A percentile compares a stretch with the other conserved stretches of the same genome.
Evolutionary conservation across 805 yeast genomes (phyloP).

Genomic region (Dipodascopsis uninucleata): DNA sequence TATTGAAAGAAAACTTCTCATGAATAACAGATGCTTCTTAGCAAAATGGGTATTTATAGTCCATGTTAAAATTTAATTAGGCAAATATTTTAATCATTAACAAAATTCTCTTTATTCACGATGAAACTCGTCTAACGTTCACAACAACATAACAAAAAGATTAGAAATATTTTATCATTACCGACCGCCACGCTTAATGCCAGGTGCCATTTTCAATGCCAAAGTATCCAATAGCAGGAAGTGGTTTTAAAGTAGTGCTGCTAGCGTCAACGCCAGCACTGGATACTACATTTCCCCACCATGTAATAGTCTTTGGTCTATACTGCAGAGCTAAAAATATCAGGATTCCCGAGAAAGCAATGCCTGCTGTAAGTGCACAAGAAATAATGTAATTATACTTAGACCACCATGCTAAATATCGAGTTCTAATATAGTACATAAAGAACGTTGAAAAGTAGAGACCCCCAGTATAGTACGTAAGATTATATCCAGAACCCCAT

Average conservation of each 20-base stretch:
- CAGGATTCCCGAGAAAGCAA: slow-evolving; percentile 57
- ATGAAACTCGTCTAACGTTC: no score
- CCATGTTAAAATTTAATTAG: no score
- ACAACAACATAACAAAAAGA: no score
- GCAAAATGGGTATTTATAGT: no score
- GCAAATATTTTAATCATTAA: no score
- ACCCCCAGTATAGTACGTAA: slow-evolving; percentile 74
- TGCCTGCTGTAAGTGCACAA: slow-evolving; percentile 62
- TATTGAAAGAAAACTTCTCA: no score
- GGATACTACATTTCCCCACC: slow-evolving; percentile 61
- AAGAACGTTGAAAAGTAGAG: slow-evolving; percentile 58
- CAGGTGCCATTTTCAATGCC: not conserved
- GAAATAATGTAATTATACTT: slow-evolving; percentile 65
- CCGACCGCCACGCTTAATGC: not conserved
- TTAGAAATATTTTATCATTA: no score
- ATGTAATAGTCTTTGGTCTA: slow-evolving; percentile 40
- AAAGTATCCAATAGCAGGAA: slow-evolving; percentile 2
- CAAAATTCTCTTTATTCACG: no score
- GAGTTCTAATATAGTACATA: slow-evolving; percentile 53
- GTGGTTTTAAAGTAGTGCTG: not conserved
- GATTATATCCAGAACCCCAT: slow-evolving; percentile 43
- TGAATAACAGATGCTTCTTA: no score
- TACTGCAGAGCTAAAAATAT: slow-evolving; percentile 51
- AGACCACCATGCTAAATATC: slow-evolving; percentile 67
- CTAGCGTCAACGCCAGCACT: slow-evolving; percentile 14